phyloP scores from a whole-genome alignment of 208 protist species.

The Angomonas ambiguus region DNA sequence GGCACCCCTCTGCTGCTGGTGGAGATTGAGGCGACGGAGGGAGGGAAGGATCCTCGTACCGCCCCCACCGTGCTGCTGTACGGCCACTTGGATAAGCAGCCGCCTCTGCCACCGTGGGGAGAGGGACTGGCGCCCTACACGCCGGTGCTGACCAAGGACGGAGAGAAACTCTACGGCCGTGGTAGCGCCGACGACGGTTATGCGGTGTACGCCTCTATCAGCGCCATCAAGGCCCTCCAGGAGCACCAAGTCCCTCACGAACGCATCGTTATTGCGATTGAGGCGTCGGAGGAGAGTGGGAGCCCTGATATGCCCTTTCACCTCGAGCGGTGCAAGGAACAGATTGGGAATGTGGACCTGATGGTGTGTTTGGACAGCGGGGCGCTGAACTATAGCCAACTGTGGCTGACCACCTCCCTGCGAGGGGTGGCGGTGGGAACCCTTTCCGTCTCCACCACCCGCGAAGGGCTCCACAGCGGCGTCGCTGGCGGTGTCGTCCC shows the following conservation, averaged over 20 bases:
- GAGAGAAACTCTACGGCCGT: constrained; percentile 86
- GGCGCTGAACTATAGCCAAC: constrained; percentile 91
- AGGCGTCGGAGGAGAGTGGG: constrained; percentile 90
- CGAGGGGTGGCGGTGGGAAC: constrained; percentile 83
- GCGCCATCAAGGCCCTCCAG: constrained; percentile 68
- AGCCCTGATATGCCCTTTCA: constrained; percentile 83
- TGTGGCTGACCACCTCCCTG: constrained; percentile 94
- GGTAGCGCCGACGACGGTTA: constrained; percentile 92
- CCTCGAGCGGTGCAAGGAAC: constrained; percentile 48
- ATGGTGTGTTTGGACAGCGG: constrained; percentile 95
- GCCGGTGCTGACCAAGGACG: constrained; percentile 66
- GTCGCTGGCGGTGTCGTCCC: constrained; percentile 91
- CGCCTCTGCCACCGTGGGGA: constrained; percentile 88
- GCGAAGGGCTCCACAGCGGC: constrained; percentile 91
- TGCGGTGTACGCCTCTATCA: constrained; percentile 72
- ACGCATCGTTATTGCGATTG: constrained; percentile 82
- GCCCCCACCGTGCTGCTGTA: constrained; percentile 90
- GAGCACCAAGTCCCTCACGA: constrained; percentile 78
- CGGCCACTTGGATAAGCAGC: constrained; percentile 97
- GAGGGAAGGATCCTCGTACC: constrained; percentile 16
- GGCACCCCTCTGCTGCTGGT: constrained; percentile 84
- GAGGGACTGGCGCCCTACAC: constrained; percentile 87
- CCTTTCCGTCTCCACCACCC: constrained; percentile 79
- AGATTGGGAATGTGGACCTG: constrained; percentile 78
- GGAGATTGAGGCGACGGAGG: constrained; percentile 60